Base-by-base conservation (phyloP, 2,329 filamentous ascomycete genomes). In the Cladophialophora bantiana region DNA sequence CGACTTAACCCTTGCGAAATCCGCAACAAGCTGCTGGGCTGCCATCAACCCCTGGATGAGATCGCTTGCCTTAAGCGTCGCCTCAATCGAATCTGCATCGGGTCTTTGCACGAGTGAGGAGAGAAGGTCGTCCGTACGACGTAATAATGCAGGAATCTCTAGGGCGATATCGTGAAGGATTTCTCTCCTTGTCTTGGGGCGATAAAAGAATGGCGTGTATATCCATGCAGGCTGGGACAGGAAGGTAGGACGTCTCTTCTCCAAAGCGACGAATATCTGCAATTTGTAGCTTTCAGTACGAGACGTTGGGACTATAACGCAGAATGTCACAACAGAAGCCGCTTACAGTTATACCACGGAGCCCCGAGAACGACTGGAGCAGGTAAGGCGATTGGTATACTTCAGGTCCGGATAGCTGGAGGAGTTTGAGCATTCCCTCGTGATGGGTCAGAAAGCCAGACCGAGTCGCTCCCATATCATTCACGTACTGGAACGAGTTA, bases 361-460 rank as follows among this genome's bases (percentile, higher is more conserved):
- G 18, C 5, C 59, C 59, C 1, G 50, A 53, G 50, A 54, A 62
- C 9, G 59, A 62, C 7, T 62, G 34, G 1, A 62, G 35, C 34
- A 38, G 32, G 10, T 48, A 20, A 18, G 59, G 48, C 15, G 50
- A 62, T 10, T 62, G 59, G 45, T 31, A 62, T 12, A 62, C 59
- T 54, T 55, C 50, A 20, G 59, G 59, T 15, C 59, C 59, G 13
- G 50, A 54, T 9, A 62, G 34, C 31, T 55, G 18, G 34, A 62
- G 50, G 31, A 62, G 26, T 26, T 62, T 20, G 12, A 62, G 59
- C 59, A 62, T 62, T n/a, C 45, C 59, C 26, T 62, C 59, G 59
- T 62, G 38, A 15, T 62, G 59, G 1, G 59, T 40, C 15, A 62
- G n/a, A 26, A 62, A 62, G 6, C 18, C 59, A 6, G 48, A 20